phyloP scores from a whole-genome alignment of 805 yeast species.

The Kluyveromyces nonfermentans region DNA sequence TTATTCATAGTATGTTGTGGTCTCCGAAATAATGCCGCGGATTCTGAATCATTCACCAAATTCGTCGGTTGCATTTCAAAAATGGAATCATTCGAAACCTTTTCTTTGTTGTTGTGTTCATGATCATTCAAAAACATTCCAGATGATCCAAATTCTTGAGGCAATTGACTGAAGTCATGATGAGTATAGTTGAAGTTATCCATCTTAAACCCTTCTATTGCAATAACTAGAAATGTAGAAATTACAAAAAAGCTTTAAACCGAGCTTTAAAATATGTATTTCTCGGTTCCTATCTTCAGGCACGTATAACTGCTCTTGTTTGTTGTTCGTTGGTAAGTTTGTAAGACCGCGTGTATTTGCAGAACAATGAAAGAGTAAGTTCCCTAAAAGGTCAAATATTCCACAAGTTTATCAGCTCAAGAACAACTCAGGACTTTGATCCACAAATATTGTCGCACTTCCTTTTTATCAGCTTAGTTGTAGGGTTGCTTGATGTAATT shows the following conservation, averaged over 20 bases:
- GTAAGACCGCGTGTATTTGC: background rate
- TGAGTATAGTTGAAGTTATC: background rate
- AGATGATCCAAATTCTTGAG: background rate
- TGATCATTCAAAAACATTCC: background rate
- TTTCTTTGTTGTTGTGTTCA: background rate
- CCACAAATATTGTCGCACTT: background rate
- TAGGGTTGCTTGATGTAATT: background rate
- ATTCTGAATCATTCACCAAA: constrained; percentile 1
- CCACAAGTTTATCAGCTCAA: background rate
- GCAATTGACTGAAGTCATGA: constrained; percentile 1
- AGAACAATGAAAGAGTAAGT: background rate
- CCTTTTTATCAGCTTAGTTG: background rate
- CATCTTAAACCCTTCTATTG: background rate
- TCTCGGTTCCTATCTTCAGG: background rate
- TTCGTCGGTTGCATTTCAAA: background rate
- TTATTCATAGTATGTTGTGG: background rate
- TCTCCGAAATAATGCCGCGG: background rate
- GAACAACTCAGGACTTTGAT: background rate
- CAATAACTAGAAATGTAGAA: no score
- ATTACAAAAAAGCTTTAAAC: background rate
- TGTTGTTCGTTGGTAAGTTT: background rate
- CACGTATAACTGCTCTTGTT: background rate
- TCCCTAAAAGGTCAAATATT: background rate
- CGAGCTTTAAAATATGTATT: background rate
- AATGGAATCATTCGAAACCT: background rate